Evolutionary conservation across 2,329 filamentous ascomycete genomes (phyloP).

Genomic region (Dichotomopilus funicola): DNA sequence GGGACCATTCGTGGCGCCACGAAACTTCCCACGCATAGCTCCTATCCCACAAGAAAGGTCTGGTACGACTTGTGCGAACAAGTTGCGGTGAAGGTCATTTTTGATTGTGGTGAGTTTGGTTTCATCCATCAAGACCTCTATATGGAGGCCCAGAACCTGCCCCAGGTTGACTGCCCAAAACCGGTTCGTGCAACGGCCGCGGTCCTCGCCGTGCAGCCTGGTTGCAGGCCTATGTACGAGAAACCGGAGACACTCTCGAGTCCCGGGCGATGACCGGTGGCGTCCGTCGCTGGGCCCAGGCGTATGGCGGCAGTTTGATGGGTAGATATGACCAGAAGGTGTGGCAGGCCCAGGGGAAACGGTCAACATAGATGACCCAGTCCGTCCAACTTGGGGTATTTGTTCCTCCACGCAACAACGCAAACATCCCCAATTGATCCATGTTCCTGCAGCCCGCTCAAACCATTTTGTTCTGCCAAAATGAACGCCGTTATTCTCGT

Average conservation of each 20-base stretch:
- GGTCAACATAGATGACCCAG: no score
- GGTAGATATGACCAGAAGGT: slow-evolving; percentile 42
- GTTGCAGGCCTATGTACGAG: slow-evolving; percentile 50
- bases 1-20: slow-evolving; percentile 54
- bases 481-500: slow-evolving; percentile 5
- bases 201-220: slow-evolving; percentile 48
- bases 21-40: slow-evolving; percentile 49
- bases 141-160: not conserved
- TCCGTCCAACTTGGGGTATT: no score
- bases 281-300: slow-evolving; percentile 49
- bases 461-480: not conserved
- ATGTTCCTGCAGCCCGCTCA: no score
- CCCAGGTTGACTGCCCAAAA: not conserved
- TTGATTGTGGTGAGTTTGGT: slow-evolving; percentile 45
- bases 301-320: slow-evolving; percentile 41
- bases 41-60: slow-evolving; percentile 43
- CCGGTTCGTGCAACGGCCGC: slow-evolving; percentile 45
- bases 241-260: slow-evolving; percentile 38
- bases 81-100: slow-evolving; percentile 45
- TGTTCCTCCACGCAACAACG: no score
- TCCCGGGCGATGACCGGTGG: slow-evolving; percentile 45
- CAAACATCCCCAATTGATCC: no score
- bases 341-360: slow-evolving; percentile 25
- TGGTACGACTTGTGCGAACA: slow-evolving; percentile 45
- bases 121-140: not conserved